These are phyloP conservation scores for Eucalyptus rudis DNA, from an alignment of 345 rosid genomes.

Conservation along the genomic window DNA sequence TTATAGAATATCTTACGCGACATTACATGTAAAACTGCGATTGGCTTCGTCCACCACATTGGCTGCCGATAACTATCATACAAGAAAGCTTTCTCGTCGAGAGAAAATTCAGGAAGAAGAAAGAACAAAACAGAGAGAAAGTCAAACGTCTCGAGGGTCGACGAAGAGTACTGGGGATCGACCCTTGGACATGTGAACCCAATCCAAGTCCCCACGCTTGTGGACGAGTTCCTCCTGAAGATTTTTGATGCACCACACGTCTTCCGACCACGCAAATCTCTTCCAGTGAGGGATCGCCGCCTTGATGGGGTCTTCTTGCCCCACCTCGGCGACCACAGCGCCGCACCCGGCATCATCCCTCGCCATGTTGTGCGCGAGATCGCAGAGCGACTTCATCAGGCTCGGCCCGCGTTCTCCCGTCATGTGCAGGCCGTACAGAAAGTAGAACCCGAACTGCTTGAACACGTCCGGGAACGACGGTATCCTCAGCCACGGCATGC, in stretches of 20 bases:
- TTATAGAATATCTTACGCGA: neutral
- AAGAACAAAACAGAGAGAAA: neutral
- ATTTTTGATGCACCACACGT: slow-evolving; percentile 65
- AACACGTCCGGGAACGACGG: slow-evolving; percentile 72
- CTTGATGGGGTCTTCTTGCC: slow-evolving; percentile 37
- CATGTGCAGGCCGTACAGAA: slow-evolving; percentile 54
- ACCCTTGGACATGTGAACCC: slow-evolving; percentile 17
- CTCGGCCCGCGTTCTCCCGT: slow-evolving; percentile 34
- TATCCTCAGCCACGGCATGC: slow-evolving; percentile 56
- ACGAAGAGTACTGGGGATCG: slow-evolving; percentile 40
- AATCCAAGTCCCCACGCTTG: slow-evolving; percentile 11
- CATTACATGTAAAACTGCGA: neutral
- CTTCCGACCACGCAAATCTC: slow-evolving; percentile 51
- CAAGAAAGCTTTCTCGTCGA: neutral
- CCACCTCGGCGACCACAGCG: slow-evolving; percentile 52
- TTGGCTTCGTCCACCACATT: neutral
- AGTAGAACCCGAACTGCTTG: slow-evolving; percentile 45
- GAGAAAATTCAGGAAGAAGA: neutral
- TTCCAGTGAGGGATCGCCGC: slow-evolving; percentile 60
- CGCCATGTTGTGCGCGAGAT: slow-evolving; percentile 53
- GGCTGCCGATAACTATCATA: neutral
- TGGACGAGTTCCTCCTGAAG: neutral
- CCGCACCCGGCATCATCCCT: slow-evolving; percentile 52
- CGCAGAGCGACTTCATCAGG: slow-evolving; percentile 47
- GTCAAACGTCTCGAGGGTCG: slow-evolving; percentile 70